Conservation (phyloP, 495 filamentous ascomycete genomes). For the Chlorociboria aeruginascens region DNA sequence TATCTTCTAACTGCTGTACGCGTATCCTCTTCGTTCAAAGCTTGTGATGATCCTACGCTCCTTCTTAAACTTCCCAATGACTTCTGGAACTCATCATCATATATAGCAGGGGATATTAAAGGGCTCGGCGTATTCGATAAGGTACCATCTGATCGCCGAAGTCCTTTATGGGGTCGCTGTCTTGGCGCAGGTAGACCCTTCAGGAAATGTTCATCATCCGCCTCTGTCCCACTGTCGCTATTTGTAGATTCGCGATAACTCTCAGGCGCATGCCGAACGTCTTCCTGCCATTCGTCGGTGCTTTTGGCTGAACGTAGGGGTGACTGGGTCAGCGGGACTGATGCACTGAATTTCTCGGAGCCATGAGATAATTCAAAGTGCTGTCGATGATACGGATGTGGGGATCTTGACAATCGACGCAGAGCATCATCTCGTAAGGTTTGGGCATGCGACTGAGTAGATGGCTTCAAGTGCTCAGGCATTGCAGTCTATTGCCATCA, state of each 20-base stretch:
- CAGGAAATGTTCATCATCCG: slow-evolving; percentile 76
- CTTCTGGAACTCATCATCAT: slow-evolving; percentile 34
- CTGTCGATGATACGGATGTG: slow-evolving; percentile 62
- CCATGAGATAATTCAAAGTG: slow-evolving; percentile 34
- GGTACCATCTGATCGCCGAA: slow-evolving; percentile 40
- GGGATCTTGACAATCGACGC: slow-evolving; percentile 55
- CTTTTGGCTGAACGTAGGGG: slow-evolving; percentile 4
- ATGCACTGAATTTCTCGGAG: slow-evolving; percentile 21
- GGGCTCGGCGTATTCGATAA: slow-evolving; percentile 41
- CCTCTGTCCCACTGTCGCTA: slow-evolving; percentile 85
- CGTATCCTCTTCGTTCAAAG: slow-evolving; percentile 3
- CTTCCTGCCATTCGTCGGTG: slow-evolving; percentile 10
- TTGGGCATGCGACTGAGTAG: slow-evolving; percentile 11
- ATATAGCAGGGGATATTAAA: slow-evolving; percentile 41
- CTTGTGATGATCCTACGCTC: background rate
- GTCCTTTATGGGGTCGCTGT: slow-evolving; percentile 58
- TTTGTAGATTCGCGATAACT: slow-evolving; percentile 31
- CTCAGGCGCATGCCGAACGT: background rate
- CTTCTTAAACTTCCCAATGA: background rate
- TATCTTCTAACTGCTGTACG: slow-evolving; percentile 22
- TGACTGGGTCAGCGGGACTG: slow-evolving; percentile 4
- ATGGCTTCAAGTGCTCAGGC: slow-evolving; percentile 13
- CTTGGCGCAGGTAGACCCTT: slow-evolving; percentile 72
- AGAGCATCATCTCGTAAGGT: slow-evolving; percentile 21
- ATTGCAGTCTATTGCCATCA: slow-evolving; percentile 8